Evolutionary conservation across 257 asterid species (phyloP).

Genomic region (Verbena officinalis): DNA sequence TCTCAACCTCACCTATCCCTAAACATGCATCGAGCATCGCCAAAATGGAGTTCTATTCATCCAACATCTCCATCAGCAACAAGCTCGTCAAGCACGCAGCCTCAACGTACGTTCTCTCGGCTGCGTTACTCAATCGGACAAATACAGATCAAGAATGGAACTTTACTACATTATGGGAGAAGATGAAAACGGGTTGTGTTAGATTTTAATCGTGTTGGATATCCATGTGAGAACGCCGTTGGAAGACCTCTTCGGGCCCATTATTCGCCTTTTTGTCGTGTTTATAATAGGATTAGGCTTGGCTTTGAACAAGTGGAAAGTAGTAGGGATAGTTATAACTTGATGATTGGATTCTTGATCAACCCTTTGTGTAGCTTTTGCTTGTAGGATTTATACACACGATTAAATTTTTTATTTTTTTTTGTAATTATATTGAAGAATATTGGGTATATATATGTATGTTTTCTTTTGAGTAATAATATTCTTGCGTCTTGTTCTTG

Average conservation of each 20-base stretch:
- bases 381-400: no score
- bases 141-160: conserved; percentile 36
- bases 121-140: conserved; percentile 27
- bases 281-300: conserved; percentile 40
- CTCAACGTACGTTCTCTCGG: conserved; percentile 66
- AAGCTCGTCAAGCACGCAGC: conserved; percentile 74
- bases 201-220: conserved; percentile 34
- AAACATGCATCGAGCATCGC: conserved; percentile 1
- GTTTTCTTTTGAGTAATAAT: no score
- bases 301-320: conserved; percentile 10
- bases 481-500: no score
- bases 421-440: no score
- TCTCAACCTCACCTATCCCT: conserved; percentile 31
- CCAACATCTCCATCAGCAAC: conserved; percentile 48
- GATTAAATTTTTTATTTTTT: no score
- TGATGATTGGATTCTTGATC: no score
- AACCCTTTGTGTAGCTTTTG: no score
- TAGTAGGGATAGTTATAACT: background rate
- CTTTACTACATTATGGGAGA: conserved; percentile 28
- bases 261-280: conserved; percentile 31
- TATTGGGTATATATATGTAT: no score
- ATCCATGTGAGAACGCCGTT: conserved; percentile 27
- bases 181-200: conserved; percentile 24
- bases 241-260: conserved; percentile 28
- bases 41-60: background rate